These are phyloP conservation scores for Wickerhamiella slavikovae DNA, from an alignment of 805 yeast genomes.

Conservation along the genomic window DNA sequence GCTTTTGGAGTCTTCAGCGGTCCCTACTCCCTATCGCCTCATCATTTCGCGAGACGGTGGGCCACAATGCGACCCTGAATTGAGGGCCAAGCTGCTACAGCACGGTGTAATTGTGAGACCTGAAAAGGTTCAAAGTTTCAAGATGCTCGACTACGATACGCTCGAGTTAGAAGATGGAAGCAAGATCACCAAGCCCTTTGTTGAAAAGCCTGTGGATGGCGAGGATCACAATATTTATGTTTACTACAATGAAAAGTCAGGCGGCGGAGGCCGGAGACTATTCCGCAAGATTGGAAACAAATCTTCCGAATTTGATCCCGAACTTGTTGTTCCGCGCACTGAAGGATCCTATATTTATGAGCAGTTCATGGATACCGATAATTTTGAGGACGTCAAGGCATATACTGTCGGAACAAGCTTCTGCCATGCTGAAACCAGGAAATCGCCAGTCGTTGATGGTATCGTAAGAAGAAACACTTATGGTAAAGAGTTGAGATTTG, in stretches of 20 bases:
- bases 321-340: constrained; percentile 51
- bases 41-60: constrained; percentile 96
- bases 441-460: constrained; percentile 98
- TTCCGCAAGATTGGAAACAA: constrained; percentile 95
- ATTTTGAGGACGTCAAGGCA: constrained; percentile 95
- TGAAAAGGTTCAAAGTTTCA: constrained; percentile 52
- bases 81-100: constrained; percentile 34
- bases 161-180: constrained; percentile 58
- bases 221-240: constrained; percentile 94
- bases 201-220: constrained; percentile 97
- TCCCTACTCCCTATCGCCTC: constrained; percentile 73
- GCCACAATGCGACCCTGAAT: constrained; percentile 55
- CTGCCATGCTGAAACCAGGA: constrained; percentile 96
- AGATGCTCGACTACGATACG: constrained; percentile 70
- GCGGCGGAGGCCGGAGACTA: constrained; percentile 93
- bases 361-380: constrained; percentile 91
- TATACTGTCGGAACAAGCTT: constrained; percentile 81
- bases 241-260: constrained; percentile 68
- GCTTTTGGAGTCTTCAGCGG: constrained; percentile 59
- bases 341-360: constrained; percentile 87
- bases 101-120: constrained; percentile 37
- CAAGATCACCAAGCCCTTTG: constrained; percentile 69
- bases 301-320: constrained; percentile 86
- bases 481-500: constrained; percentile 86
- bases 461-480: constrained; percentile 91